phyloP scores from a whole-genome alignment of 208 protist species.

The Acanthamoeba quina region DNA sequence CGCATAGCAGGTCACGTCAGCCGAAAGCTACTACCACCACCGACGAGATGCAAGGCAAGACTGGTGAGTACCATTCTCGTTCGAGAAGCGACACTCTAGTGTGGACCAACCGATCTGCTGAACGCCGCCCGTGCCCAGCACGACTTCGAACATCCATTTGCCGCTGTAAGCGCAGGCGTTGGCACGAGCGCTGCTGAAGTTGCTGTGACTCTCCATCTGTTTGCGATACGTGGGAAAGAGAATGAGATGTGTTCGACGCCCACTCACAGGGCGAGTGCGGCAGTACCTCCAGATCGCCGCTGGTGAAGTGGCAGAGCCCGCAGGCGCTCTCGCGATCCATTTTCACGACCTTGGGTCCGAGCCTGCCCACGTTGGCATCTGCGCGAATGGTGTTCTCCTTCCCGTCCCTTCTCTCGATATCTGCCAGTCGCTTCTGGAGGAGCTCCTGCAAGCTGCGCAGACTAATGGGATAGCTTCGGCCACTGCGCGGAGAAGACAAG shows the following conservation, averaged over 20 bases:
- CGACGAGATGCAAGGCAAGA: not conserved
- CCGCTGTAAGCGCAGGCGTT: conserved; percentile 74
- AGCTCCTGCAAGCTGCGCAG: conserved; percentile 23
- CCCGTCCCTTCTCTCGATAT: not conserved
- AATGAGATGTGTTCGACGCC: not conserved
- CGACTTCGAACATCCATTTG: conserved; percentile 83
- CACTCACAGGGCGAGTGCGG: not conserved
- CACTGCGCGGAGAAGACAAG: not conserved
- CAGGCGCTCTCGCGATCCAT: conserved; percentile 1
- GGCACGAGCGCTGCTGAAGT: conserved; percentile 73
- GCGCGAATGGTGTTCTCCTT: not conserved
- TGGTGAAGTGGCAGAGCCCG: conserved; percentile 2
- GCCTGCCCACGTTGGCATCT: not conserved
- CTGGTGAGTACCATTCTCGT: conserved; percentile 37
- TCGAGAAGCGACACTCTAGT: conserved; percentile 73
- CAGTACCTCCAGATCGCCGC: not conserved
- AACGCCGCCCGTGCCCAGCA: conserved; percentile 71
- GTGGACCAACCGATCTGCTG: conserved; percentile 80
- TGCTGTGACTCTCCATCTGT: conserved; percentile 75
- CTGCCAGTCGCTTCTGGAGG: not conserved
- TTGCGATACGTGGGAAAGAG: not conserved
- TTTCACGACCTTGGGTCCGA: conserved; percentile 17
- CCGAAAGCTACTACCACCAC: not conserved
- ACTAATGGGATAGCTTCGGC: conserved; percentile 21
- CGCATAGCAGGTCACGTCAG: not conserved